These are phyloP conservation scores for Botryotinia narcissicola DNA, from an alignment of 2,329 filamentous ascomycete species.

Conservation along the genomic window DNA sequence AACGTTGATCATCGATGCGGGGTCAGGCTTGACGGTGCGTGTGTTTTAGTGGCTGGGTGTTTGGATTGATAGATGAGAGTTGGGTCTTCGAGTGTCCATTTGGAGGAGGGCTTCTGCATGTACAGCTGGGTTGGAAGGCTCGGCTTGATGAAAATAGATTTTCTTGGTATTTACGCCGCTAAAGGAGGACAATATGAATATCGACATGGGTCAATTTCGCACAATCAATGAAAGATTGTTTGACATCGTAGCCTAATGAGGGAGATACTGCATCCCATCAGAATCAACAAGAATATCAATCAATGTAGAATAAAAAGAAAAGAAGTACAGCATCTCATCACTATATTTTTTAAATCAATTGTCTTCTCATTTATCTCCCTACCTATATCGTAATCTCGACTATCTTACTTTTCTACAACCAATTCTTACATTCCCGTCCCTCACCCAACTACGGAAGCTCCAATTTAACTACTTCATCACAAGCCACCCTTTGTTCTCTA, in stretches of 20 bases:
- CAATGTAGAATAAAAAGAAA: not conserved
- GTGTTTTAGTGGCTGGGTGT: not conserved
- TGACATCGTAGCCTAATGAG: not conserved
- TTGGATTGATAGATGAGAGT: not conserved
- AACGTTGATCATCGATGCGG: conserved; percentile 32
- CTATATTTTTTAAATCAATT: not conserved
- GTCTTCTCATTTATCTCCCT: not conserved
- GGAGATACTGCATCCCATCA: not conserved
- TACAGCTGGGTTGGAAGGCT: not conserved
- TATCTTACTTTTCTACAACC: conserved; percentile 6
- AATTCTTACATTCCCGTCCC: not conserved
- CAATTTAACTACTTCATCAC: not conserved
- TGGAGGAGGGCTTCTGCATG: not conserved
- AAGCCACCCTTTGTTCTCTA: not conserved
- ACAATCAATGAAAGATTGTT: not conserved
- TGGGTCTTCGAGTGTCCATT: not conserved
- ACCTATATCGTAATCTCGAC: not conserved
- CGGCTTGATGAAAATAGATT: not conserved
- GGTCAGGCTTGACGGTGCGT: conserved; percentile 27
- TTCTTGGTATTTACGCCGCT: not conserved
- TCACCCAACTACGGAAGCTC: not conserved
- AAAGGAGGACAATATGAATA: not conserved
- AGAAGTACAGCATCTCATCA: not conserved
- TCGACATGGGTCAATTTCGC: not conserved
- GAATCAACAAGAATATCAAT: not conserved